Conservation (phyloP, 2,329 filamentous ascomycete species). For the Aureobasidium vineae region DNA sequence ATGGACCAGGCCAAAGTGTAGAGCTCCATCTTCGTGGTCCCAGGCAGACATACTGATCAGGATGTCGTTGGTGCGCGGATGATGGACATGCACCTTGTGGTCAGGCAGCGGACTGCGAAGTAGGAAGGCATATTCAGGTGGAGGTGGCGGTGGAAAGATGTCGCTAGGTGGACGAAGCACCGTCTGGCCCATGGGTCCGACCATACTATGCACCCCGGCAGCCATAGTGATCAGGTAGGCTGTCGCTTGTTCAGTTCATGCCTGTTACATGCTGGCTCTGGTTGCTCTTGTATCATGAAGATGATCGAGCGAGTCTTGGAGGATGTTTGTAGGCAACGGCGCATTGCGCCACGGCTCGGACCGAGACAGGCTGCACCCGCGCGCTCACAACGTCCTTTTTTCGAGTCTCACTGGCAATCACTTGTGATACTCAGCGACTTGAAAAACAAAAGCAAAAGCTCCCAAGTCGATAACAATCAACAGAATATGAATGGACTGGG, state of each 20-base stretch:
- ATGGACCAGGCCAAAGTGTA: constrained; percentile 15
- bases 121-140: constrained; percentile 6
- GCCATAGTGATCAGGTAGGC: background rate
- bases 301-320: background rate
- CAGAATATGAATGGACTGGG: constrained; percentile 12
- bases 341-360: background rate
- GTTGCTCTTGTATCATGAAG: background rate
- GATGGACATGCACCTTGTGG: background rate
- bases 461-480: background rate
- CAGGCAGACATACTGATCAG: constrained; percentile 4
- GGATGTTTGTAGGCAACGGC: constrained; percentile 1
- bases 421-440: constrained; percentile 5
- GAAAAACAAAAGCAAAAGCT: constrained; percentile 6
- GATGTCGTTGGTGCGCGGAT: background rate
- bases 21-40: constrained; percentile 7
- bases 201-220: background rate
- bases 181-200: background rate
- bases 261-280: background rate
- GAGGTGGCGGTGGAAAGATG: constrained; percentile 10
- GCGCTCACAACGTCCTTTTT: constrained; percentile 1
- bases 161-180: constrained; percentile 11
- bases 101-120: background rate
- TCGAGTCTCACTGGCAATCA: constrained; percentile 4
- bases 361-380: constrained; percentile 2
- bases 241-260: background rate